phyloP scores from a whole-genome alignment of 345 rosid genomes.

The Geranium brycei region DNA sequence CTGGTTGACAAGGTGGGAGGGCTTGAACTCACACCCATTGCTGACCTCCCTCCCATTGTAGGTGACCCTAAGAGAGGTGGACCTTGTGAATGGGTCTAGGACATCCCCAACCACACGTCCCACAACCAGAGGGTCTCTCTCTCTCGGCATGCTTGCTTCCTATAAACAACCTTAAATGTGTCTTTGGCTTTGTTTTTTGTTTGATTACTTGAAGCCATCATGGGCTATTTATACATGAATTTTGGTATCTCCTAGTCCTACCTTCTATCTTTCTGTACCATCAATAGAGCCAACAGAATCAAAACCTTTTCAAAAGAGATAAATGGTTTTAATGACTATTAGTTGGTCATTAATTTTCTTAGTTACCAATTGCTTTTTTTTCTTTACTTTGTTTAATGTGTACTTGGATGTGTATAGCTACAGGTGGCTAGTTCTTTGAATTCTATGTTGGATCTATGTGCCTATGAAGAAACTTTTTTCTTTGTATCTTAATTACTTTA shows the following conservation, averaged over 20 bases:
- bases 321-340: not conserved
- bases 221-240: not conserved
- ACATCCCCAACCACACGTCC: constrained; percentile 65
- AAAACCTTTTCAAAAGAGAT: not conserved
- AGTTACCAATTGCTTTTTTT: too few relatives aligned
- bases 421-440: too few relatives aligned
- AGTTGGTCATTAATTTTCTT: not conserved
- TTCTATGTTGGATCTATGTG: too few relatives aligned
- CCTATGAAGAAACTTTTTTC: too few relatives aligned
- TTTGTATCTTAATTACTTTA: too few relatives aligned
- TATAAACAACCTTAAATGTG: too few relatives aligned
- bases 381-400: too few relatives aligned
- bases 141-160: constrained; percentile 27
- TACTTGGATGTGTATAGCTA: too few relatives aligned
- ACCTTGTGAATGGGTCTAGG: constrained; percentile 39
- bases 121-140: constrained; percentile 44
- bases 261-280: not conserved
- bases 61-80: constrained; percentile 27
- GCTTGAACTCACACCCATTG: constrained; percentile 56
- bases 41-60: constrained; percentile 23
- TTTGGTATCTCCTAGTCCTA: not conserved
- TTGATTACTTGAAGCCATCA: not conserved
- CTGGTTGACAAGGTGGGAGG: constrained; percentile 33
- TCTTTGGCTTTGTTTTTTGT: too few relatives aligned
- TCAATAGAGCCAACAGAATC: not conserved